Evolutionary conservation across 1,284 basidiomycete genomes (phyloP).

Genomic region (Ceratobasidium sp.): DNA sequence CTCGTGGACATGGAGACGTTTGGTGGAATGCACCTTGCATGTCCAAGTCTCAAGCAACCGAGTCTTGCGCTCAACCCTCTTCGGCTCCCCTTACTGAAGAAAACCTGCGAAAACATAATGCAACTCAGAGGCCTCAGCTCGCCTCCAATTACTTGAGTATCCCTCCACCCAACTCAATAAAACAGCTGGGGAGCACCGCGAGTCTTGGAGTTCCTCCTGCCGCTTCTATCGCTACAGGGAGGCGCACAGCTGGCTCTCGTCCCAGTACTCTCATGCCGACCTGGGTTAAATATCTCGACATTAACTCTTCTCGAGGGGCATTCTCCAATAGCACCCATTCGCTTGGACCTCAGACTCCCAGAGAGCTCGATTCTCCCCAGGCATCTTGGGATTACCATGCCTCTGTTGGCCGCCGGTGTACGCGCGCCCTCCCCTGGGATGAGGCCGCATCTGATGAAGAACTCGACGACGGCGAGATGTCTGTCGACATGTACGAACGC

Average conservation of each 20-base stretch:
- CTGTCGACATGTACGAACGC: background rate
- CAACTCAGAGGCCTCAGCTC: background rate
- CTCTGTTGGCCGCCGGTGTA: background rate
- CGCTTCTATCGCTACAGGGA: background rate
- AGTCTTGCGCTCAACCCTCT: background rate
- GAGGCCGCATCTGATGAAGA: background rate
- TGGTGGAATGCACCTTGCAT: background rate
- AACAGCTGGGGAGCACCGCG: background rate
- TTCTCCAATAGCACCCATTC: slow-evolving; percentile 1
- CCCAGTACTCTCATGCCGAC: background rate
- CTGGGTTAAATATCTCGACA: background rate
- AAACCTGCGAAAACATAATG: background rate
- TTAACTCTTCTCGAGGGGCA: background rate
- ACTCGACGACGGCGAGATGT: background rate
- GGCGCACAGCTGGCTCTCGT: background rate
- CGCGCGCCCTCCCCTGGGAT: background rate
- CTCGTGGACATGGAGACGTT: background rate
- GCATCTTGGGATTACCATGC: background rate
- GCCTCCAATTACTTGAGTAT: background rate
- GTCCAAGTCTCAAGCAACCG: background rate
- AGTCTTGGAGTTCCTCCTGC: background rate
- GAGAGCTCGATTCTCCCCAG: background rate
- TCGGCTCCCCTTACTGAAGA: background rate
- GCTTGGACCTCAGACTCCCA: slow-evolving; percentile 9
- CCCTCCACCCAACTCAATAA: background rate